Conservation (phyloP, 148 eudicot genomes). For the Arctostaphylos glauca region DNA sequence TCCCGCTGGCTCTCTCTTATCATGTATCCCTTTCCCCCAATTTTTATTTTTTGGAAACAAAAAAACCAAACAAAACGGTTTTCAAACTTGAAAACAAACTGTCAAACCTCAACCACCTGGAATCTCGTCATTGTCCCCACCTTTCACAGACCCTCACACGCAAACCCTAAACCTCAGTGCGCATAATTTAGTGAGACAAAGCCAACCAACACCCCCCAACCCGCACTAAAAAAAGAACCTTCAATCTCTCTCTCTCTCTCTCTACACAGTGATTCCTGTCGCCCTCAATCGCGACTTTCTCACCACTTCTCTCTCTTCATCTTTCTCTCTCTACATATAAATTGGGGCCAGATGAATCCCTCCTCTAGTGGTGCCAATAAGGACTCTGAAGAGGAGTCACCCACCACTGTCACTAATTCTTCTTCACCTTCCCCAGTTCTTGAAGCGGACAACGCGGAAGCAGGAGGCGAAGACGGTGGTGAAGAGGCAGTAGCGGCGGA, state of each 20-base stretch:
- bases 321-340: conserved; percentile 29
- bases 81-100: not conserved
- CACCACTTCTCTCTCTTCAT: conserved; percentile 31
- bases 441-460: conserved; percentile 16
- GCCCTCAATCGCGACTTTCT: conserved; percentile 87
- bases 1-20: too few species aligned
- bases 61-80: not conserved
- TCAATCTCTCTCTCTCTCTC: conserved; percentile 7
- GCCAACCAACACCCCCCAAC: not conserved
- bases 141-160: not conserved
- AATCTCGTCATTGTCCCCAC: conserved; percentile 2
- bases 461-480: conserved; percentile 16
- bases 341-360: conserved; percentile 72
- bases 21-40: too few species aligned
- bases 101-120: not conserved
- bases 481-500: conserved; percentile 23
- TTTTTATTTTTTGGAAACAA: not conserved
- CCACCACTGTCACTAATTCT: conserved; percentile 14
- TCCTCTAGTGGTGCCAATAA: conserved; percentile 22
- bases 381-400: conserved; percentile 24
- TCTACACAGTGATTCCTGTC: conserved; percentile 68
- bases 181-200: not conserved
- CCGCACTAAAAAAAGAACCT: not conserved
- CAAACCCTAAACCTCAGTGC: not conserved
- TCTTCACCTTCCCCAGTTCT: conserved; percentile 24